A percentile compares a stretch with the other conserved stretches of the same genome.
These are phyloP conservation scores for Puccinia coronata DNA, from an alignment of 1,284 basidiomycete genomes.

Conservation along the genomic window DNA sequence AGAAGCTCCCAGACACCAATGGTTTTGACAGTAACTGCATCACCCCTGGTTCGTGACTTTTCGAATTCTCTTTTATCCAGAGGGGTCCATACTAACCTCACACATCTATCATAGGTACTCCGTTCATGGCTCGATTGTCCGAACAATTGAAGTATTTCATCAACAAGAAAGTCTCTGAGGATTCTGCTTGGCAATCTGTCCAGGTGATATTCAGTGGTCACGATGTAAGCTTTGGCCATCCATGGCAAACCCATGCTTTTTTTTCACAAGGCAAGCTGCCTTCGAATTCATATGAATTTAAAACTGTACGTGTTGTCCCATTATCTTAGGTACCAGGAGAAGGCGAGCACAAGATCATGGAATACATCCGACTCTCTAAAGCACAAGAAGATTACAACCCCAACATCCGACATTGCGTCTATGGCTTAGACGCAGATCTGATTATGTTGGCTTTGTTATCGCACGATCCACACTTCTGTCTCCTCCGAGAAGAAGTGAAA, in stretches of 20 bases:
- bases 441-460: constrained; percentile 97
- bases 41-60: constrained; percentile 74
- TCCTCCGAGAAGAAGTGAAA: constrained; percentile 88
- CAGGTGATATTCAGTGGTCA: constrained; percentile 96
- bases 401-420: constrained; percentile 92
- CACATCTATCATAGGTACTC: constrained; percentile 70
- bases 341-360: constrained; percentile 99
- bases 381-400: constrained; percentile 94
- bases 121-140: constrained; percentile 89
- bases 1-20: constrained; percentile 86
- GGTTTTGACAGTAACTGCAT: constrained; percentile 99
- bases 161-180: constrained; percentile 93
- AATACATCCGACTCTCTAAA: constrained; percentile 90
- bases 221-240: constrained; percentile 64
- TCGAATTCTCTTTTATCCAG: constrained; percentile 3
- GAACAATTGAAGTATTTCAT: constrained; percentile 92
- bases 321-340: constrained; percentile 74
- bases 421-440: constrained; percentile 96
- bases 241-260: neutral
- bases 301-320: neutral
- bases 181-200: constrained; percentile 87
- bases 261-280: neutral
- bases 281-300: neutral
- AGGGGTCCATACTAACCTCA: constrained; percentile 1
- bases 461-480: constrained; percentile 98